Conservation (phyloP, 352 stramenopile species). For the Globisporangium barbulae region DNA sequence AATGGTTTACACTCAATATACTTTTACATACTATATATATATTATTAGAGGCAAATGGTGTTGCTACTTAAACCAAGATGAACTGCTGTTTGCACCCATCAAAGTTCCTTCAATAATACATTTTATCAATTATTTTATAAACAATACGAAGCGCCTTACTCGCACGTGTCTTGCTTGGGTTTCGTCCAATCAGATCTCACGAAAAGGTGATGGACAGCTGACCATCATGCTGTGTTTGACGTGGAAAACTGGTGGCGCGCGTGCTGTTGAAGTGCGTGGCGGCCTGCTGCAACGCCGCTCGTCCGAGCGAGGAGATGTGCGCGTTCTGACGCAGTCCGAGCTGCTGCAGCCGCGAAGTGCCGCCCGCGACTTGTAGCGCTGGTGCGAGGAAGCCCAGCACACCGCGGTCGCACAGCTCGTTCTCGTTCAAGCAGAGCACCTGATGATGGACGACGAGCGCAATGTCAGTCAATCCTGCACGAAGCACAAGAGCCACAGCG, state of each 20-base stretch:
- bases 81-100: too few relatives aligned
- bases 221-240: slow-evolving; percentile 7
- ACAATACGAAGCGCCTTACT: too few relatives aligned
- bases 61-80: too few relatives aligned
- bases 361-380: slow-evolving; percentile 28
- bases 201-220: slow-evolving; percentile 11
- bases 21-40: too few relatives aligned
- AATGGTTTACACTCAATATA: too few relatives aligned
- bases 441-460: slow-evolving; percentile 3
- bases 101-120: too few relatives aligned
- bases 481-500: neutral
- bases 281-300: slow-evolving; percentile 24
- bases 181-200: slow-evolving; percentile 14
- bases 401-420: slow-evolving; percentile 54
- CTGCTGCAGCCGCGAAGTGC: slow-evolving; percentile 34
- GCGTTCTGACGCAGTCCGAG: slow-evolving; percentile 47
- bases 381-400: slow-evolving; percentile 47
- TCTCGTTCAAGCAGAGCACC: slow-evolving; percentile 50
- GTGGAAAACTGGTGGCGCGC: slow-evolving; percentile 6
- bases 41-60: too few relatives aligned
- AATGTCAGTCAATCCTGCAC: neutral
- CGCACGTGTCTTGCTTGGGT: neutral
- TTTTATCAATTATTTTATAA: too few relatives aligned
- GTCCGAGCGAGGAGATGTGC: slow-evolving; percentile 33
- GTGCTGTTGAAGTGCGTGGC: slow-evolving; percentile 31